A percentile compares a stretch with the other conserved stretches of the same genome.
Evolutionary conservation across 192 early-diverging fungal species (phyloP).

Genomic region (Umbelopsis isabellina): DNA sequence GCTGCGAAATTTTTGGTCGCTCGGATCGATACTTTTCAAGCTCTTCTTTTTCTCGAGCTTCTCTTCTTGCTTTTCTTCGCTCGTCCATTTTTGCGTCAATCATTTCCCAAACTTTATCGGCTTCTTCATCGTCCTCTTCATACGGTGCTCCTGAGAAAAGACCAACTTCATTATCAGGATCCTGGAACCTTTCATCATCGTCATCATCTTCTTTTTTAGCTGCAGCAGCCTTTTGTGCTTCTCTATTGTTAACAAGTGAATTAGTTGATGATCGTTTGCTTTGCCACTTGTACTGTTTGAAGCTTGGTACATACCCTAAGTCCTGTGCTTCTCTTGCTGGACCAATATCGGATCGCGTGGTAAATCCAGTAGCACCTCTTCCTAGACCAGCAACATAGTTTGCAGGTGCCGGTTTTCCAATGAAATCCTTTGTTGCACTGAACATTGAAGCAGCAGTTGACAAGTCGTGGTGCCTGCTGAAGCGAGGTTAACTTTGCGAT

Average conservation of each 20-base stretch:
- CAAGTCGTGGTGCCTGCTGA: not conserved
- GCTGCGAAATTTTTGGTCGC: constrained; percentile 80
- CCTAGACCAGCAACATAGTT: constrained; percentile 98
- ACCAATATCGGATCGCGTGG: constrained; percentile 97
- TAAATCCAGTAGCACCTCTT: constrained; percentile 95
- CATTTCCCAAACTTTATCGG: constrained; percentile 87
- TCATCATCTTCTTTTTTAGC: constrained; percentile 65
- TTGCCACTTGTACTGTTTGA: not conserved
- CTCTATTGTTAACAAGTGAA: not conserved
- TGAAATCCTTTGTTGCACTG: constrained; percentile 81
- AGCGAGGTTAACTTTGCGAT: too few species aligned
- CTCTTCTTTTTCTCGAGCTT: constrained; percentile 73
- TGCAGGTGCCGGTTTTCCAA: constrained; percentile 90
- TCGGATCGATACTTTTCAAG: constrained; percentile 69
- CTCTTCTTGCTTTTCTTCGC: constrained; percentile 72
- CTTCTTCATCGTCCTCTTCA: constrained; percentile 97
- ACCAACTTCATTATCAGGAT: constrained; percentile 94
- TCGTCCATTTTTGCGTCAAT: constrained; percentile 93
- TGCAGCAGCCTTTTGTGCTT: constrained; percentile 27
- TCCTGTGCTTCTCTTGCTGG: constrained; percentile 82
- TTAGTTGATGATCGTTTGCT: not conserved
- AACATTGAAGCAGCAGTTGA: constrained; percentile 47
- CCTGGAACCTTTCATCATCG: constrained; percentile 78
- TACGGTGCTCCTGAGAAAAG: constrained; percentile 87
- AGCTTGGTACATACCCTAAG: constrained; percentile 38